A percentile compares a stretch with the other conserved stretches of the same genome.
phyloP scores from a whole-genome alignment of 1,139 yeast genomes.

The Taphrina deformans region DNA sequence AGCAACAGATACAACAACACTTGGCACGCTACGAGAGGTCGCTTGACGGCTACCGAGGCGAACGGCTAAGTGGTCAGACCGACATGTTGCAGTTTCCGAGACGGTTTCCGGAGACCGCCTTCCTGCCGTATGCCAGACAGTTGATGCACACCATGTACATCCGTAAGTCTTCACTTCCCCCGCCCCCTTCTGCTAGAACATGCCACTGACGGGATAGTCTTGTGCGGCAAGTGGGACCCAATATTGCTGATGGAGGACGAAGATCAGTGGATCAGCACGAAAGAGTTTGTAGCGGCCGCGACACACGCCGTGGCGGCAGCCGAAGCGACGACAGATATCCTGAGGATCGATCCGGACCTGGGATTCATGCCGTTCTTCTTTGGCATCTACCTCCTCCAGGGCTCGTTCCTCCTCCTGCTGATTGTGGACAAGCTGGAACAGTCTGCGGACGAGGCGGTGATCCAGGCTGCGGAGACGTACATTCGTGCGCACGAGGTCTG shows the following conservation, averaged over 20 bases:
- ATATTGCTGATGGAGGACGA: constrained; percentile 39
- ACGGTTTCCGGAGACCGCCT: constrained; percentile 34
- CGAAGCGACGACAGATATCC: constrained; percentile 41
- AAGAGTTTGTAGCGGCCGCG: constrained; percentile 41
- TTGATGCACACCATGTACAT: constrained; percentile 39
- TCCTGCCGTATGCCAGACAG: constrained; percentile 40
- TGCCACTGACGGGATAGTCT: constrained; percentile 8
- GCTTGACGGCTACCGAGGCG: constrained; percentile 30
- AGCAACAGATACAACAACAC: constrained; percentile 33
- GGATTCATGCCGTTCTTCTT: constrained; percentile 45
- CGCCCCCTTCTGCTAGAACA: background rate
- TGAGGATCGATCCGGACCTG: constrained; percentile 44
- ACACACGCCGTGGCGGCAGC: constrained; percentile 43
- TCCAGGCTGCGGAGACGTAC: constrained; percentile 44
- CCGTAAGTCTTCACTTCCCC: background rate
- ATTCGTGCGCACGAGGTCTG: constrained; percentile 46
- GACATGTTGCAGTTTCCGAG: background rate
- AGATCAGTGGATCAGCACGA: constrained; percentile 41
- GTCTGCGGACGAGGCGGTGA: constrained; percentile 44
- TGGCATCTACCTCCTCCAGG: constrained; percentile 45
- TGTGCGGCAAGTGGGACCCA: constrained; percentile 41
- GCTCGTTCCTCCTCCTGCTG: constrained; percentile 42
- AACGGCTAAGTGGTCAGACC: background rate
- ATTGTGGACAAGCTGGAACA: constrained; percentile 43
- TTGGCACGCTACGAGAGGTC: constrained; percentile 35